Conservation (phyloP, 371 early-diverging fungal genomes). For the Zychaea mexicana region DNA sequence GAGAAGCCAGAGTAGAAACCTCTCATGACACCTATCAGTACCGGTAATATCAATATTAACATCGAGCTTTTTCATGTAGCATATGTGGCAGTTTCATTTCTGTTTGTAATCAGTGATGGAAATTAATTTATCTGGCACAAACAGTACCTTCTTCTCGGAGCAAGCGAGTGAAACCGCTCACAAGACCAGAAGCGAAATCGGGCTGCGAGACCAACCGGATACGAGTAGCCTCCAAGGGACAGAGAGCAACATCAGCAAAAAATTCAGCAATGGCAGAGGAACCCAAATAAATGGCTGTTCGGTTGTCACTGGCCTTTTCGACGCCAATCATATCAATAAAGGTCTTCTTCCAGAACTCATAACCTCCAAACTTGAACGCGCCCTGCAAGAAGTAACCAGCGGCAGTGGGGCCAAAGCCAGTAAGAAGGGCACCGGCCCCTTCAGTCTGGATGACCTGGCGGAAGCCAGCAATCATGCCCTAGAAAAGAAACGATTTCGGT, state of each 20-base stretch:
- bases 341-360: constrained; percentile 88
- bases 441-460: constrained; percentile 77
- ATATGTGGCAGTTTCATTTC: too few relatives aligned
- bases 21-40: too few relatives aligned
- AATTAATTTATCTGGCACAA: too few relatives aligned
- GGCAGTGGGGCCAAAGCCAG: constrained; percentile 84
- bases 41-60: too few relatives aligned
- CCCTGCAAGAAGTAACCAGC: constrained; percentile 91
- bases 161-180: constrained; percentile 62
- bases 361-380: constrained; percentile 90
- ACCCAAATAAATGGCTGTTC: constrained; percentile 82
- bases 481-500: too few relatives aligned
- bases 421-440: constrained; percentile 84
- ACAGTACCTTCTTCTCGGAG: constrained; percentile 70
- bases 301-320: constrained; percentile 81
- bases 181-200: constrained; percentile 66
- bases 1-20: constrained; percentile 76
- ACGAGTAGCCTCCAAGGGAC: constrained; percentile 78
- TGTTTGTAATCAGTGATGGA: too few relatives aligned
- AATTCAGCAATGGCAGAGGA: constrained; percentile 79
- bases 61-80: too few relatives aligned
- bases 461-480: constrained; percentile 63
- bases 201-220: constrained; percentile 81
- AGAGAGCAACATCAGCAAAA: constrained; percentile 39
- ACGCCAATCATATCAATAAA: constrained; percentile 72